Base-by-base conservation (phyloP, 2,329 filamentous ascomycete species). In the Colletotrichum cuscutae region DNA sequence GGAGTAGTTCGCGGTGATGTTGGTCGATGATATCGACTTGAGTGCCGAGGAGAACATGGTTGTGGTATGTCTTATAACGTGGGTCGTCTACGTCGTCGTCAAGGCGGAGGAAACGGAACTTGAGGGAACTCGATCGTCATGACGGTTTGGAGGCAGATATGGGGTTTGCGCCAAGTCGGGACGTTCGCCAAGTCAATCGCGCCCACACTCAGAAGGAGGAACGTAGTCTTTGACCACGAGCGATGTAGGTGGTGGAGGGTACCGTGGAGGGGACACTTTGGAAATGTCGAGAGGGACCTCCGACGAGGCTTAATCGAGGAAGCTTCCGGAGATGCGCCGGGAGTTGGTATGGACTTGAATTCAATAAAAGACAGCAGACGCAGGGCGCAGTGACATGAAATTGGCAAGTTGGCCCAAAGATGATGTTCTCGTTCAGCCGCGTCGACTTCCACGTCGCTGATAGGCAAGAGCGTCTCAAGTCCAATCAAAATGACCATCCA, bases 21-120 rank as follows among this genome's bases (percentile, higher is more conserved):
- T 98, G 73, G 94, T 88, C 77, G 90, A 96, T 76, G 92, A 93
- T 82, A 98, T 96, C 75, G 96, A 97, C 84, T 98, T 98, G 81
- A 98, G 89, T 76, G 95, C 94, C 75, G 92, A 95, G 80, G 95
- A 94, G 84, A 98, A 98, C 95, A 98, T 98, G 82, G 80, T 89
- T 12, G 62, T 37, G 12, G 61, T 42, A 73, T 72, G 61, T 72
- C 67, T 71, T 42, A 35, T n/a, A 30, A 49, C 5, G 22, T 30
- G 28, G 72, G 66, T 65, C 63, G 65, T 73, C 73, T 67, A 65
- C 65, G 54, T 64, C 71, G 73, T 74, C 63, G 66, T 75, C 65
- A 72, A 65, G 46, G 66, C 57, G 70, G 73, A 68, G 74, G 75
- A 42, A 37, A 57, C 58, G 49, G 56, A 26, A 46, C 30, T 64